phyloP scores from a whole-genome alignment of 164 flowering plant genomes.

The Annona squamosa region DNA sequence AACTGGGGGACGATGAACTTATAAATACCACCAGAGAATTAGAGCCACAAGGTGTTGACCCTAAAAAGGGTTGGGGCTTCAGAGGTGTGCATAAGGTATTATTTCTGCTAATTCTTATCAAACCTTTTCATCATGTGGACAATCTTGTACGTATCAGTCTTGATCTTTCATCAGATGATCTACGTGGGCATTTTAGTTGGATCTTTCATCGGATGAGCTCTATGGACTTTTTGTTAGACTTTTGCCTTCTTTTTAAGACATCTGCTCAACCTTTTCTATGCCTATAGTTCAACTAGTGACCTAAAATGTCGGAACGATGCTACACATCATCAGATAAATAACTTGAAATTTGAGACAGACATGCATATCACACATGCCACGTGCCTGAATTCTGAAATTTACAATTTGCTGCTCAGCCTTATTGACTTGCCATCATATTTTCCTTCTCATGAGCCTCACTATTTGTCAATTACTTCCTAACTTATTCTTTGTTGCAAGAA shows the following conservation, averaged over 20 bases:
- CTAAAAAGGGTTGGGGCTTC: conserved; percentile 75
- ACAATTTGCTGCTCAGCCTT: background rate
- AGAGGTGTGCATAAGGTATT: conserved; percentile 97
- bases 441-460: background rate
- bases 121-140: background rate
- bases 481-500: background rate
- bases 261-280: background rate
- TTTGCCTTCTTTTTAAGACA: background rate
- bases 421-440: background rate
- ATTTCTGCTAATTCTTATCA: background rate
- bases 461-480: background rate
- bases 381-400: background rate
- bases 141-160: background rate
- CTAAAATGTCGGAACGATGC: background rate
- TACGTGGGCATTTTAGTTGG: background rate
- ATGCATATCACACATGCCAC: background rate
- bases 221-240: background rate
- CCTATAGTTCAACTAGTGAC: background rate
- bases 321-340: background rate
- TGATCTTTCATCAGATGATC: background rate
- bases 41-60: conserved; percentile 78
- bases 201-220: background rate
- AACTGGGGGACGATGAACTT: conserved; percentile 36
- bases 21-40: conserved; percentile 40
- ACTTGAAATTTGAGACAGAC: background rate